phyloP scores from a whole-genome alignment of 495 filamentous ascomycete genomes.

The Pyrenopolyporus hunteri region DNA sequence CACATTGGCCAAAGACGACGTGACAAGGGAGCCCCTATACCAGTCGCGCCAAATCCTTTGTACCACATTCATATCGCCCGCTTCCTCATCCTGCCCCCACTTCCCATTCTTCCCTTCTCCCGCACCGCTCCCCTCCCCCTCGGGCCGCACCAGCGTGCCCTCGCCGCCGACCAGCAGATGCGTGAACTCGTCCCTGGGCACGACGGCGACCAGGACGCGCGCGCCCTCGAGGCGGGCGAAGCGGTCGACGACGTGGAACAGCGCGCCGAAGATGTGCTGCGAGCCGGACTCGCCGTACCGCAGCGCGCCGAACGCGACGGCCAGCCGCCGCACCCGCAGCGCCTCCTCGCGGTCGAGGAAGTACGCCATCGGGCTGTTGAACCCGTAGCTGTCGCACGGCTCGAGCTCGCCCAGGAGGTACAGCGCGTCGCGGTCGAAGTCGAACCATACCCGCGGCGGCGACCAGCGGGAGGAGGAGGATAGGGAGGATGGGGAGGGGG shows the following conservation, averaged over 20 bases:
- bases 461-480: constrained; percentile 17
- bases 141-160: constrained; percentile 15
- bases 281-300: constrained; percentile 36
- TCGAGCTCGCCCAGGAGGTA: constrained; percentile 51
- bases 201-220: constrained; percentile 44
- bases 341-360: constrained; percentile 48
- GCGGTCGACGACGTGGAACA: constrained; percentile 51
- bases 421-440: constrained; percentile 47
- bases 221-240: constrained; percentile 35
- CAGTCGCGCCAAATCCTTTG: constrained; percentile 52
- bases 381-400: constrained; percentile 48
- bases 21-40: constrained; percentile 43
- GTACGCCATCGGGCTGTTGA: constrained; percentile 51
- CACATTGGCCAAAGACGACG: constrained; percentile 42
- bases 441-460: constrained; percentile 47
- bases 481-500: neutral
- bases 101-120: neutral
- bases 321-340: constrained; percentile 43
- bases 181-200: constrained; percentile 40
- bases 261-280: constrained; percentile 47
- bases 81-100: neutral
- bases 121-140: constrained; percentile 18
- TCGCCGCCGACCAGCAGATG: constrained; percentile 33
- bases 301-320: constrained; percentile 46
- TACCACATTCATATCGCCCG: constrained; percentile 40